Evolutionary conservation across 2,329 filamentous ascomycete species (phyloP).

Genomic region (Monilinia laxa): DNA sequence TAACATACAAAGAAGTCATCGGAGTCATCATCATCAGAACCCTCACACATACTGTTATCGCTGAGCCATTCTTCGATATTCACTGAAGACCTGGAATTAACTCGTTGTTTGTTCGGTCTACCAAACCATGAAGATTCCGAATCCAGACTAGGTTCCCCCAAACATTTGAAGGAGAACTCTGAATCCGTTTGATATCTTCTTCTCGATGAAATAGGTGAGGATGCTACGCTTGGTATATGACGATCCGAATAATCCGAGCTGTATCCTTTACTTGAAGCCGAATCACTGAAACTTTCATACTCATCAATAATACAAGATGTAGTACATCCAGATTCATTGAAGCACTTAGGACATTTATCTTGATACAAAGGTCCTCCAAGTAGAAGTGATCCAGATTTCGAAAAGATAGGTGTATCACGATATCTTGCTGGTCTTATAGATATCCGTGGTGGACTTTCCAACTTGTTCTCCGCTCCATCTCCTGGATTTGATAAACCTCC

Average conservation of each 20-base stretch:
- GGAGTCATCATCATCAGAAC: slow-evolving; percentile 25
- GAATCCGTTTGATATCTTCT: slow-evolving; percentile 28
- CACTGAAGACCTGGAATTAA: slow-evolving; percentile 2
- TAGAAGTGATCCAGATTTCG: slow-evolving; percentile 30
- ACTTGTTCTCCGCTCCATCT: not conserved
- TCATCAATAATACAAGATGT: slow-evolving; percentile 27
- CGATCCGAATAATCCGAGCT: slow-evolving; percentile 8
- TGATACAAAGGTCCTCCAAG: slow-evolving; percentile 28
- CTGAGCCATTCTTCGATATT: slow-evolving; percentile 34
- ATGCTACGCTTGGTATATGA: slow-evolving; percentile 1
- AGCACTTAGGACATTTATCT: slow-evolving; percentile 24
- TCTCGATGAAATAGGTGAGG: not conserved
- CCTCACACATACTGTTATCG: slow-evolving; percentile 28
- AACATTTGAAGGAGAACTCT: slow-evolving; percentile 35
- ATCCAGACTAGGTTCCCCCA: slow-evolving; percentile 15
- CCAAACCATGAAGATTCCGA: slow-evolving; percentile 28
- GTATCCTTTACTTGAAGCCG: slow-evolving; percentile 8
- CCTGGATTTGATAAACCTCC: slow-evolving; percentile 5
- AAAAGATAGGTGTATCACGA: slow-evolving; percentile 35
- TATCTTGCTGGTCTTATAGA: slow-evolving; percentile 25
- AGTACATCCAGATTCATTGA: slow-evolving; percentile 23
- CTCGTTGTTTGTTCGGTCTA: slow-evolving; percentile 22
- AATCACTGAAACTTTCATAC: slow-evolving; percentile 21
- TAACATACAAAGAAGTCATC: slow-evolving; percentile 33
- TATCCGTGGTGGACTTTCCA: not conserved